phyloP scores from a whole-genome alignment of 768 basidiomycete species.

The Sarcomyxa edulis region DNA sequence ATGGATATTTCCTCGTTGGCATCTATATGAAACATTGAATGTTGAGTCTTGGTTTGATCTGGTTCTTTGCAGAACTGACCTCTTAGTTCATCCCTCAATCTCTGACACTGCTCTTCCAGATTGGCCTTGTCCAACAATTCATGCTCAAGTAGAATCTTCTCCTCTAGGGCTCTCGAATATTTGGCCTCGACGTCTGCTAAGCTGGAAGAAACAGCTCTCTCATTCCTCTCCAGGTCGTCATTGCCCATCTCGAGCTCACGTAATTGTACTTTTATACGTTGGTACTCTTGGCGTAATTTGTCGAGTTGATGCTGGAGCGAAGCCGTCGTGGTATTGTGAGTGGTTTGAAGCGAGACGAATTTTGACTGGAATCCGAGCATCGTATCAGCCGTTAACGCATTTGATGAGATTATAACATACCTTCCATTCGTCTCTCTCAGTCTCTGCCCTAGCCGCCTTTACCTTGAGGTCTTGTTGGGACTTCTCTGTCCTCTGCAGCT shows the following conservation, averaged over 20 bases:
- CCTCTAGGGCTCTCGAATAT: constrained; percentile 88
- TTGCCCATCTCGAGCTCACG: constrained; percentile 96
- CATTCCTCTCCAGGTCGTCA: constrained; percentile 94
- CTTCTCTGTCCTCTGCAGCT: constrained; percentile 84
- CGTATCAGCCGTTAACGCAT: background rate
- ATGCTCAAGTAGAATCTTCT: constrained; percentile 96
- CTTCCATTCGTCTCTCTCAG: constrained; percentile 91
- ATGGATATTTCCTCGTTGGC: constrained; percentile 81
- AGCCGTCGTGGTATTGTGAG: constrained; percentile 83
- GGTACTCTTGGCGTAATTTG: constrained; percentile 69
- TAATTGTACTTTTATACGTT: constrained; percentile 64
- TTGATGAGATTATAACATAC: constrained; percentile 33
- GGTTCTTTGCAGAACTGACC: constrained; percentile 39
- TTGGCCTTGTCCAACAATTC: constrained; percentile 88
- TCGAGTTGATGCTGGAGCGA: constrained; percentile 92
- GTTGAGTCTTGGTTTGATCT: too few relatives aligned
- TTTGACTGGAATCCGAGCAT: constrained; percentile 29
- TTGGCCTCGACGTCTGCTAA: constrained; percentile 82
- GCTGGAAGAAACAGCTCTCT: constrained; percentile 80
- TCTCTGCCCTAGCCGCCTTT: constrained; percentile 64
- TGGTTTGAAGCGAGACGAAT: constrained; percentile 85
- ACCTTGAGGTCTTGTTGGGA: constrained; percentile 74
- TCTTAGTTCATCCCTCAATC: constrained; percentile 88
- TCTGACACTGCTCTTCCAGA: constrained; percentile 86
- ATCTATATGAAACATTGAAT: constrained; percentile 42